A percentile compares a stretch with the other conserved stretches of the same genome.
Evolutionary conservation across 441 rosid species (phyloP).

Genomic region (Jatropha podagrica): DNA sequence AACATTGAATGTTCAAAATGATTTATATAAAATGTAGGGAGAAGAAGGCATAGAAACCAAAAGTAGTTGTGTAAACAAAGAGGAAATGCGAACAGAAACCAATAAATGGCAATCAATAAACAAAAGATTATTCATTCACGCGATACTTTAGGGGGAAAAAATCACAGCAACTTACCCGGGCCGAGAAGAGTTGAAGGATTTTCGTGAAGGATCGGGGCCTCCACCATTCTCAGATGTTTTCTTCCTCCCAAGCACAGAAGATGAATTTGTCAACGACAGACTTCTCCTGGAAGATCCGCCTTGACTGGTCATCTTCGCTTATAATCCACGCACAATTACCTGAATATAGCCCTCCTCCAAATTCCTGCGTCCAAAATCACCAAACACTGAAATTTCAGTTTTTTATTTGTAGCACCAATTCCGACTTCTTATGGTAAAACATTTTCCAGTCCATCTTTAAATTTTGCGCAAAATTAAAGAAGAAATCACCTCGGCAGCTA

Average conservation of each 20-base stretch:
- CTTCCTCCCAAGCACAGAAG: slow-evolving; percentile 52
- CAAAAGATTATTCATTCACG: neutral
- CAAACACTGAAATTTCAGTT: neutral
- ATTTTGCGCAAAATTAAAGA: neutral
- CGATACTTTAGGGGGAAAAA: neutral
- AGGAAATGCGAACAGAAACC: neutral
- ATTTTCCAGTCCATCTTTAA: neutral
- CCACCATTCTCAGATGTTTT: slow-evolving; percentile 53
- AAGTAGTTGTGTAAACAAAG: neutral
- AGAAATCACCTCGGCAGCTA: neutral
- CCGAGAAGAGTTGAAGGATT: slow-evolving; percentile 59
- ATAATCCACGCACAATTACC: neutral
- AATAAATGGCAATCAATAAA: neutral
- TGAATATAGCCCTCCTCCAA: neutral
- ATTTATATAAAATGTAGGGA: neutral
- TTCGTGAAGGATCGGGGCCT: slow-evolving; percentile 44
- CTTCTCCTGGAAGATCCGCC: slow-evolving; percentile 72
- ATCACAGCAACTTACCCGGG: slow-evolving; percentile 45
- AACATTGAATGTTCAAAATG: neutral
- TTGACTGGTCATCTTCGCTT: slow-evolving; percentile 63
- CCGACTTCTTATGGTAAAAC: neutral
- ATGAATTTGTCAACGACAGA: slow-evolving; percentile 45
- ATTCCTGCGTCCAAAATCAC: slow-evolving; percentile 9
- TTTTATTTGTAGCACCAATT: neutral
- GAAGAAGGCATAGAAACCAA: neutral